phyloP scores from a whole-genome alignment of 1,139 yeast species.

The Geotrichum reessii region DNA sequence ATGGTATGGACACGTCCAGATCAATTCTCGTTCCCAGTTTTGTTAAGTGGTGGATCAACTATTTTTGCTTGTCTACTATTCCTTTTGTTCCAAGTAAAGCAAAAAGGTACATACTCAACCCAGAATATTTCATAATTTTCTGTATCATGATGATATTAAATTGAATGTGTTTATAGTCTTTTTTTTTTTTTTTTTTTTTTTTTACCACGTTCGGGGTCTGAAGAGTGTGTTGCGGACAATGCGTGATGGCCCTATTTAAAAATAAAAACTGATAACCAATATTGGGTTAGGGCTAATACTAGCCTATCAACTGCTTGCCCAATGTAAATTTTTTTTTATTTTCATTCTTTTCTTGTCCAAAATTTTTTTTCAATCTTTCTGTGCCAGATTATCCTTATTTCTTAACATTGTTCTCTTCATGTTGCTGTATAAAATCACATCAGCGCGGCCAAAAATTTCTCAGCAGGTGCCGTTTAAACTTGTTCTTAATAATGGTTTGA shows the following conservation, averaged over 20 bases:
- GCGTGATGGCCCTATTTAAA: too few species aligned
- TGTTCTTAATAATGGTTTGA: background rate
- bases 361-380: background rate
- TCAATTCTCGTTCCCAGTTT: slow-evolving; percentile 32
- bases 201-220: too few species aligned
- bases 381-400: background rate
- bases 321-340: background rate
- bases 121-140: too few species aligned
- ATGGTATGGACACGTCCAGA: slow-evolving; percentile 34
- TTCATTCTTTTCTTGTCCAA: background rate
- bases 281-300: background rate
- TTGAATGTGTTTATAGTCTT: background rate
- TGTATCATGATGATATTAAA: background rate
- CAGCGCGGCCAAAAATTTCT: background rate
- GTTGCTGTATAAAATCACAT: background rate
- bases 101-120: background rate
- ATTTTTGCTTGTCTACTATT: slow-evolving; percentile 24
- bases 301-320: background rate
- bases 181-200: background rate
- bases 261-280: background rate
- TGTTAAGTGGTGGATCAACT: slow-evolving; percentile 27
- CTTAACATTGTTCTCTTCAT: background rate
- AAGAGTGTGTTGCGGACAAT: too few species aligned
- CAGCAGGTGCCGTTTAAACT: background rate
- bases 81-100: background rate